Percentiles rank a stretch among this genome's conserved stretches.
Evolutionary conservation across 2,329 filamentous ascomycete genomes (phyloP).

Genomic region (Gremmenia infestans): DNA sequence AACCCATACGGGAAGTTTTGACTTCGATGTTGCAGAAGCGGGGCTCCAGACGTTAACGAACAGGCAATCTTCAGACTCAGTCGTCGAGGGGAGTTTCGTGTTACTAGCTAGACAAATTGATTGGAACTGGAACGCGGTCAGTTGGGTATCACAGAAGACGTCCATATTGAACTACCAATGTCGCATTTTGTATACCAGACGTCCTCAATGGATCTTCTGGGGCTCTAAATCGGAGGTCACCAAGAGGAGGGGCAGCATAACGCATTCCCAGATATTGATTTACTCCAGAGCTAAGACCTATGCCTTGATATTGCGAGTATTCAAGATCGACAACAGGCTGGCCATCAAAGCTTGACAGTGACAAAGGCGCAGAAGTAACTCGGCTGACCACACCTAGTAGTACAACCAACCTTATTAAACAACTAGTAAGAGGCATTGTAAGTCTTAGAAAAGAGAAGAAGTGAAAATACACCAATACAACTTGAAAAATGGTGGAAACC

Average conservation of each 20-base stretch:
- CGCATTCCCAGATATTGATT: constrained; percentile 69
- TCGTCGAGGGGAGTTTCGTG: constrained; percentile 20
- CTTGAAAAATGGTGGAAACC: too few relatives aligned
- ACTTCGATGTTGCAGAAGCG: constrained; percentile 33
- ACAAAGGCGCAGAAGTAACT: background rate
- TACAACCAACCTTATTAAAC: background rate
- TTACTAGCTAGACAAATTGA: constrained; percentile 41
- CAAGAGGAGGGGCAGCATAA: constrained; percentile 64
- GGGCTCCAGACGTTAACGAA: constrained; percentile 43
- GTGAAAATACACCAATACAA: background rate
- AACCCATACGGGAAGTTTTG: constrained; percentile 49
- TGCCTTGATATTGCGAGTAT: constrained; percentile 62
- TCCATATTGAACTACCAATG: constrained; percentile 9
- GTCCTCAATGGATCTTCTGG: constrained; percentile 38
- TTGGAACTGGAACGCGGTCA: constrained; percentile 34
- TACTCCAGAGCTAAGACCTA: constrained; percentile 48
- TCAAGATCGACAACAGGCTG: constrained; percentile 51
- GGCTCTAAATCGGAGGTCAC: constrained; percentile 59
- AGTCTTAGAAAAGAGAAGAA: background rate
- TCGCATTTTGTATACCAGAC: constrained; percentile 16
- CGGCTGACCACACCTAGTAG: background rate
- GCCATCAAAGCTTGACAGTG: background rate
- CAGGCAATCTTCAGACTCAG: constrained; percentile 39
- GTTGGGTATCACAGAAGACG: background rate
- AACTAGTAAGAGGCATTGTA: background rate